A percentile compares a stretch with the other conserved stretches of the same genome.
phyloP scores from a whole-genome alignment of 306 rosid genomes.

The Quercus robur region DNA sequence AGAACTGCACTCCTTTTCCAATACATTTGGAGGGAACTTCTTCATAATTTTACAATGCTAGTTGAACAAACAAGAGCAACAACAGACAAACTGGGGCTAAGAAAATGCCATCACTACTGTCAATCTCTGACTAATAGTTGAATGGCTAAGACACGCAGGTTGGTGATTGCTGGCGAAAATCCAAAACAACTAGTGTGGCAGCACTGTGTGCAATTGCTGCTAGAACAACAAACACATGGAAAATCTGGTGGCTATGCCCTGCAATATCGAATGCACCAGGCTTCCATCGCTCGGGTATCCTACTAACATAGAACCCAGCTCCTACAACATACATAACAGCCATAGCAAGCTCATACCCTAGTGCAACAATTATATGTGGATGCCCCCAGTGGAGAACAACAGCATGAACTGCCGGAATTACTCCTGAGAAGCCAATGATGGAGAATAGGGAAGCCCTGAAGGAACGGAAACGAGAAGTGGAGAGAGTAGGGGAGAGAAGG shows the following conservation, averaged over 20 bases:
- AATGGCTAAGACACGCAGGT: constrained; percentile 35
- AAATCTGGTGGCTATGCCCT: constrained; percentile 95
- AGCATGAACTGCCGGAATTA: constrained; percentile 73
- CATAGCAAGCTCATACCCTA: constrained; percentile 71
- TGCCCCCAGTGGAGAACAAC: constrained; percentile 54
- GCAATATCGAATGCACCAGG: constrained; percentile 90
- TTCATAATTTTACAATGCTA: too few relatives aligned
- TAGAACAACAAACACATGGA: constrained; percentile 78
- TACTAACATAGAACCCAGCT: constrained; percentile 58
- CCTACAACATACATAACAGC: constrained; percentile 70
- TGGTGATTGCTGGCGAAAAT: constrained; percentile 54
- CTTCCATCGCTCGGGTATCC: constrained; percentile 85
- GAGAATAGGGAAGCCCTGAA: constrained; percentile 70
- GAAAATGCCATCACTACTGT: not conserved
- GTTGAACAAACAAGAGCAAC: too few relatives aligned
- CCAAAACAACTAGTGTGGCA: constrained; percentile 61
- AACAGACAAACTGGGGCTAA: too few relatives aligned
- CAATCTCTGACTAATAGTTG: not conserved
- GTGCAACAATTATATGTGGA: constrained; percentile 39
- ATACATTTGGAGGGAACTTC: not conserved
- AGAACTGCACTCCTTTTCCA: constrained; percentile 13
- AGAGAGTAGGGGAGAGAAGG: constrained; percentile 67
- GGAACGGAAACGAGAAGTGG: constrained; percentile 52
- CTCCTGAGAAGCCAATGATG: constrained; percentile 88
- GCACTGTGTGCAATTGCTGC: constrained; percentile 73